Evolutionary conservation across 225 moss, liverwort and hornwort genomes (phyloP).

Genomic region (Asterella californica): DNA sequence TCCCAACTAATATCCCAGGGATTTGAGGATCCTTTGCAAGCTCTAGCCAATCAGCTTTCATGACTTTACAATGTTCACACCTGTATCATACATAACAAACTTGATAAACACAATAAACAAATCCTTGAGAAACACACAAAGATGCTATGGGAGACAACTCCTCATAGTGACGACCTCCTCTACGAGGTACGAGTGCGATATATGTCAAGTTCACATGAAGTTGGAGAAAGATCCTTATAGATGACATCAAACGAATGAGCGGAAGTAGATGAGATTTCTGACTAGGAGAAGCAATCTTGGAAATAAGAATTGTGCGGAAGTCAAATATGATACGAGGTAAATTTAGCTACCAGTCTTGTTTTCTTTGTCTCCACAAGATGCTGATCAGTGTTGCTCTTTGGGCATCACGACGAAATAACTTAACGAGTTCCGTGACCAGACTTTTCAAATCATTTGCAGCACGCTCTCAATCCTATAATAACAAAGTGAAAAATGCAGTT

Average conservation of each 20-base stretch:
- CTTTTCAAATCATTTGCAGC: background rate
- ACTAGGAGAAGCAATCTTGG: background rate
- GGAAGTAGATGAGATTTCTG: background rate
- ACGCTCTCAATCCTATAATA: background rate
- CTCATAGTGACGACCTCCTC: background rate
- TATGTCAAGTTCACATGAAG: background rate
- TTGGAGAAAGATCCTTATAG: background rate
- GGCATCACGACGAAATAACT: no score
- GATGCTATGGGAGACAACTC: no score
- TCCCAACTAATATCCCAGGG: slow-evolving; percentile 22
- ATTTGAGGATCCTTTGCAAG: slow-evolving; percentile 22
- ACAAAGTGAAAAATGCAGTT: background rate
- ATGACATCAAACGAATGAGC: background rate
- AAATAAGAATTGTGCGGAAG: no score
- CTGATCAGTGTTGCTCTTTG: background rate
- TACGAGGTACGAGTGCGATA: background rate
- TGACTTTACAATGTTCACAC: slow-evolving; percentile 23
- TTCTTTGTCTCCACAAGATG: no score
- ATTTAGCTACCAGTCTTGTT: no score
- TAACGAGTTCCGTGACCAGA: background rate
- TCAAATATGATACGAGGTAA: no score
- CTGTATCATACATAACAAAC: slow-evolving; percentile 9
- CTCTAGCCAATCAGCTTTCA: slow-evolving; percentile 20
- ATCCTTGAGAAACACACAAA: background rate
- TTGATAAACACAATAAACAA: background rate